Conservation (phyloP, 139 green algal genomes). For the Astrephomene gubernaculifera region DNA sequence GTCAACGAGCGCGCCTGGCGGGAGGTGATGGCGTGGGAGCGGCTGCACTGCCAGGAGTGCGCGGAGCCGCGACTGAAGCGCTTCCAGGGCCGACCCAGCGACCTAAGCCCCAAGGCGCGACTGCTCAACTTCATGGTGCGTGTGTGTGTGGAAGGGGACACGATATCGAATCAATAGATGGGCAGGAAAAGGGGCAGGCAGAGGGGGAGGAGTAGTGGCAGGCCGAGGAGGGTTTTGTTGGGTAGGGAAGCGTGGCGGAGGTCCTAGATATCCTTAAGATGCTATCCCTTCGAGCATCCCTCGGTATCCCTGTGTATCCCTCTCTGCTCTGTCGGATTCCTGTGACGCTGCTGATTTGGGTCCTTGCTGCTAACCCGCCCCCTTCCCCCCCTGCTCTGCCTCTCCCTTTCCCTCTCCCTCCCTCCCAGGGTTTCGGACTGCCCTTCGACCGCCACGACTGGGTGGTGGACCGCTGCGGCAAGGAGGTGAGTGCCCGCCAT, state of each 20-base stretch:
- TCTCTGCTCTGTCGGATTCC: too few relatives aligned
- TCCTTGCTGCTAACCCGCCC: too few relatives aligned
- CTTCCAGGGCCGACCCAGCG: conserved; percentile 86
- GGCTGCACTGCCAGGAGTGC: conserved; percentile 70
- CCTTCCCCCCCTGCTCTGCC: neutral
- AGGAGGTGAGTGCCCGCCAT: conserved; percentile 68
- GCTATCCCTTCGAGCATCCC: too few relatives aligned
- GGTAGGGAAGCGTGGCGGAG: too few relatives aligned
- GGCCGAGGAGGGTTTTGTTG: too few relatives aligned
- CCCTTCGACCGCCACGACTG: conserved; percentile 98
- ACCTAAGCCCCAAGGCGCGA: conserved; percentile 91
- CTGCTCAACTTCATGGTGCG: conserved; percentile 90
- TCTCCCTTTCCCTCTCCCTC: neutral
- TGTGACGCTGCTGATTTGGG: too few relatives aligned
- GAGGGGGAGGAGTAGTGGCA: too few relatives aligned
- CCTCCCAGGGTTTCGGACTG: conserved; percentile 82
- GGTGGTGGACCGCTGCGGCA: conserved; percentile 90
- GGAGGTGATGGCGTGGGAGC: conserved; percentile 89
- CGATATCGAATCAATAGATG: too few relatives aligned
- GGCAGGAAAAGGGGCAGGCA: too few relatives aligned
- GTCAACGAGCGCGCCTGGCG: conserved; percentile 95
- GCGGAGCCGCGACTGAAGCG: conserved; percentile 69
- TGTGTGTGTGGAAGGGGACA: too few relatives aligned
- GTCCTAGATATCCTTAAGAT: too few relatives aligned
- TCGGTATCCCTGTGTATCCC: too few relatives aligned